These are phyloP conservation scores for Neospermospora avenae DNA, from an alignment of 2,329 filamentous ascomycete genomes.

Conservation along the genomic window DNA sequence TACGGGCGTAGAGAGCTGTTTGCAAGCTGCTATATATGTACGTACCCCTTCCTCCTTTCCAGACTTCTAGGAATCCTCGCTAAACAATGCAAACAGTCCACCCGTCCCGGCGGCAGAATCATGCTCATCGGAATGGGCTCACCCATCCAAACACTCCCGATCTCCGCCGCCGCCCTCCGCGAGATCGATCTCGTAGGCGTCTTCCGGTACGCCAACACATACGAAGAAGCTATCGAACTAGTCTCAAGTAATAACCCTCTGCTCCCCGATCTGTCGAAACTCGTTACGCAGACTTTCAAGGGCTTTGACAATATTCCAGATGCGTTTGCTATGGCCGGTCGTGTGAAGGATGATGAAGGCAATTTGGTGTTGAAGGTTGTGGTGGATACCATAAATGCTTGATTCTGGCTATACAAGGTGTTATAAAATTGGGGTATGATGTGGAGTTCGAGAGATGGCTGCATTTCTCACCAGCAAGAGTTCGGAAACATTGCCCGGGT, in stretches of 20 bases:
- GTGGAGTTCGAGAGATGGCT: no score
- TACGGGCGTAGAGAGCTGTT: slow-evolving; percentile 54
- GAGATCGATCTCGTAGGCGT: slow-evolving; percentile 75
- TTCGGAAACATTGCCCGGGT: no score
- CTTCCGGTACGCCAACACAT: slow-evolving; percentile 81
- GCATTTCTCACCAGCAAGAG: no score
- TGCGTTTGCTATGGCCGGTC: slow-evolving; percentile 83
- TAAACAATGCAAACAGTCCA: slow-evolving; percentile 41
- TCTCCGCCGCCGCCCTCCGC: slow-evolving; percentile 69
- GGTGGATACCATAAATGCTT: slow-evolving; percentile 26
- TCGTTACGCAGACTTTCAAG: slow-evolving; percentile 82
- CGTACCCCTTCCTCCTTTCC: slow-evolving; percentile 39
- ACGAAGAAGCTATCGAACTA: slow-evolving; percentile 86
- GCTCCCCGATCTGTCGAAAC: slow-evolving; percentile 70
- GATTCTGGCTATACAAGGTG: not conserved
- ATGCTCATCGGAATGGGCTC: slow-evolving; percentile 78
- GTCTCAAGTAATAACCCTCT: slow-evolving; percentile 64
- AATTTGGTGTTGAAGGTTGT: slow-evolving; percentile 36
- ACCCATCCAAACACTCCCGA: slow-evolving; percentile 69
- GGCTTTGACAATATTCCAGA: slow-evolving; percentile 78
- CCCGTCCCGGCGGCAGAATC: slow-evolving; percentile 65
- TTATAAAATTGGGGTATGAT: no score
- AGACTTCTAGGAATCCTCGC: not conserved
- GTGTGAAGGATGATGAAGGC: slow-evolving; percentile 42
- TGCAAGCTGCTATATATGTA: slow-evolving; percentile 54